Evolutionary conservation across 345 rosid species (phyloP).

Genomic region (Isatis tinctoria): DNA sequence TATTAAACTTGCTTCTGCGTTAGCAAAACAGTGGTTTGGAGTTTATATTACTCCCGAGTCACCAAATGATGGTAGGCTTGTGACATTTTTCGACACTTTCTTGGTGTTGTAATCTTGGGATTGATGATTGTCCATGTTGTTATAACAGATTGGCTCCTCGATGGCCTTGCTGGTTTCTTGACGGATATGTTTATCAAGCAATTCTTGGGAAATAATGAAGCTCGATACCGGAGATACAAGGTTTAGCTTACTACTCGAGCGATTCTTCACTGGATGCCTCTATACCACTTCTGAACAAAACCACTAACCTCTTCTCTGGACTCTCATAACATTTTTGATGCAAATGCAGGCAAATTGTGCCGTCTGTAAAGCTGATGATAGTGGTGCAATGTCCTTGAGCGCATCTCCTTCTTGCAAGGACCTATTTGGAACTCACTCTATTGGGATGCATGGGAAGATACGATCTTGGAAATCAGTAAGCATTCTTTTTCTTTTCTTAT

Average conservation of each 20-base stretch:
- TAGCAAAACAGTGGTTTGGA: conserved; percentile 99
- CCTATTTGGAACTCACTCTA: conserved; percentile 74
- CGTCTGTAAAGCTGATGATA: conserved; percentile 91
- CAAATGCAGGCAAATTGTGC: conserved; percentile 80
- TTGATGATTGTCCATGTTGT: conserved; percentile 7
- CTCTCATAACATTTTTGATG: conserved; percentile 1
- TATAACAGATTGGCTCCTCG: conserved; percentile 87
- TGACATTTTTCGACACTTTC: conserved; percentile 18
- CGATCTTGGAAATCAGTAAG: conserved; percentile 98
- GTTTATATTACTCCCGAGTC: conserved; percentile 72
- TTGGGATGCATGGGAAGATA: conserved; percentile 86
- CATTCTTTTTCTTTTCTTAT: conserved; percentile 15
- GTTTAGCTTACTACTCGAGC: conserved; percentile 38
- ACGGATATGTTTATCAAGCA: conserved; percentile 87
- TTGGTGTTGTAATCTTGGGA: conserved; percentile 6
- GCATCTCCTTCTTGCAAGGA: conserved; percentile 85
- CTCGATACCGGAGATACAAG: conserved; percentile 90
- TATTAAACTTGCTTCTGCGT: conserved; percentile 81
- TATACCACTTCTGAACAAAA: background rate
- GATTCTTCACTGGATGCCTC: conserved; percentile 6
- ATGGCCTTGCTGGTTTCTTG: conserved; percentile 93
- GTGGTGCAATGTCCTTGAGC: conserved; percentile 79
- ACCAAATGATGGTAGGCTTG: conserved; percentile 78
- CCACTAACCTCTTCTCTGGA: background rate
- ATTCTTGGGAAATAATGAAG: conserved; percentile 95